Conservation (phyloP, 768 basidiomycete species). For the Psilocybe azurescens region DNA sequence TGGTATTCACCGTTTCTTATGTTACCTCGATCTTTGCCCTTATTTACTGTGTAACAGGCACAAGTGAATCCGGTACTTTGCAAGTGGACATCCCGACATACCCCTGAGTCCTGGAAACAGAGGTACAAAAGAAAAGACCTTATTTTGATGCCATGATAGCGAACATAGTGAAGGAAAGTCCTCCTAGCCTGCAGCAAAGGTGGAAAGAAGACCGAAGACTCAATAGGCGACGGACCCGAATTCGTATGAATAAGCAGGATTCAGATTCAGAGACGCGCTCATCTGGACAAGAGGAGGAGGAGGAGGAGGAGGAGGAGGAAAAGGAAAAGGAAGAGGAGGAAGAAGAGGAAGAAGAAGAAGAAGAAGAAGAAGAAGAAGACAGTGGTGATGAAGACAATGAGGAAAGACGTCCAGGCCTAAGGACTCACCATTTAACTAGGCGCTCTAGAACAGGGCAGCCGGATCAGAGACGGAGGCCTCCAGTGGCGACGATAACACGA, state of each 20-base stretch:
- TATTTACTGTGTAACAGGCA: slow-evolving; percentile 14
- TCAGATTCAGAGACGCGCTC: too few relatives aligned
- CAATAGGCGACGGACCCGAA: slow-evolving; percentile 3
- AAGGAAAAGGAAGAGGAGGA: slow-evolving; percentile 18
- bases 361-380: slow-evolving; percentile 12
- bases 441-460: too few relatives aligned
- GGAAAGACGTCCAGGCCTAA: neutral
- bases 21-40: neutral
- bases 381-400: neutral
- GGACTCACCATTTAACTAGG: too few relatives aligned
- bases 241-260: neutral
- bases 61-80: slow-evolving; percentile 27
- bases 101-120: slow-evolving; percentile 52
- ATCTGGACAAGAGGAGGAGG: slow-evolving; percentile 9
- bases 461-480: too few relatives aligned
- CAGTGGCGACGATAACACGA: too few relatives aligned
- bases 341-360: slow-evolving; percentile 10
- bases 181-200: slow-evolving; percentile 30
- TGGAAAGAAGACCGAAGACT: slow-evolving; percentile 29
- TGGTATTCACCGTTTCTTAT: slow-evolving; percentile 29
- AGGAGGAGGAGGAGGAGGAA: neutral
- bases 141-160: slow-evolving; percentile 42
- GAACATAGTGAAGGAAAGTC: slow-evolving; percentile 25
- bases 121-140: slow-evolving; percentile 46
- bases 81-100: slow-evolving; percentile 47